Base-by-base conservation (phyloP, 2,329 filamentous ascomycete genomes). In the Paradendryphiella salina region DNA sequence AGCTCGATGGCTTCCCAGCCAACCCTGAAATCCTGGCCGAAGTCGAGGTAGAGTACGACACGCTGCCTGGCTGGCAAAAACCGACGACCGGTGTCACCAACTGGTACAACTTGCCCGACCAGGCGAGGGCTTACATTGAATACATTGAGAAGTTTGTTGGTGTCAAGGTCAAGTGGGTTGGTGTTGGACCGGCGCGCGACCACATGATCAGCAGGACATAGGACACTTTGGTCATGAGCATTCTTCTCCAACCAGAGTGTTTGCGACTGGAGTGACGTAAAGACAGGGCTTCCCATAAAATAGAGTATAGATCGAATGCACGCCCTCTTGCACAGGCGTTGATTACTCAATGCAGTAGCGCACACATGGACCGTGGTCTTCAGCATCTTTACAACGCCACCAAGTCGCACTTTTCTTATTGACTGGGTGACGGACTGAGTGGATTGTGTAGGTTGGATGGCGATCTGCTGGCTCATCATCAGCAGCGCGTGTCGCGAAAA, bases 41-140 rank as follows among this genome's bases (percentile, higher is more conserved):
- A 44, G 79, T 83, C 46, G 81, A 87, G 64, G 83, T 88, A 14
- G 78, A 83, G 31, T 90, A 90, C 73, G 78, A 84, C 63, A 86
- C 85, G 45, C 72, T 91, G 51, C 79, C 82, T 14, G 88, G 88
- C 39, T 91, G 87, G 88, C 79, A 87, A 65, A 79, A 77, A 65
- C 76, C 81, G 29, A 90, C 84, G 0, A 84, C 83, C 5, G 79
- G 80, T 39, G 76, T 78, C 44, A 84, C 80, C 70, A 79, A 75
- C 54, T 90, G 78, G 65, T 78, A 82, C 35, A 83, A 86, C 26
- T 75, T 90, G 34, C 87, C 87, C 5, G 74, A 76, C 64, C 77
- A 85, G 64, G 86, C 86, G 15, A 79, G 81, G 52, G 80, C 81
- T 36, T 90, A 90, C 64, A 76, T 90, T 48, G 78, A 83, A 68